Evolutionary conservation across 306 rosid species (phyloP).

Genomic region (Quercus mongolica): DNA sequence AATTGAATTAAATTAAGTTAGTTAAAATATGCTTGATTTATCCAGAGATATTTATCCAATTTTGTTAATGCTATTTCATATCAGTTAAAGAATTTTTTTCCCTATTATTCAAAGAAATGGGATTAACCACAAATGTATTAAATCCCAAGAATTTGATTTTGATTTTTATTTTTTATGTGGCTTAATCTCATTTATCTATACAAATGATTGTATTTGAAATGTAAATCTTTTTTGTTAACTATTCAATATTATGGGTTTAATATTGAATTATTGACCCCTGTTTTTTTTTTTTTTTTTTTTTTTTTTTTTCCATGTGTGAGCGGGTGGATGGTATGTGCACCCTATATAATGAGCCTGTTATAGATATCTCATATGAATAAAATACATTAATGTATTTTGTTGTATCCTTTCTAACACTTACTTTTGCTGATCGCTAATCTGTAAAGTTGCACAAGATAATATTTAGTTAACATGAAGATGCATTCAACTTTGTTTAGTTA

Average conservation of each 20-base stretch:
- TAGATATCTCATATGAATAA: background rate
- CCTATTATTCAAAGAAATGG: background rate
- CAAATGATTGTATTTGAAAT: background rate
- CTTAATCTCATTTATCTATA: background rate
- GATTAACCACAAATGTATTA: background rate
- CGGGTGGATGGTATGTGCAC: background rate
- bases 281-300: background rate
- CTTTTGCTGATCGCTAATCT: background rate
- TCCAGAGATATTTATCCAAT: background rate
- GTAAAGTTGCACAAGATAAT: too few species aligned
- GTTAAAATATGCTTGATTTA: background rate
- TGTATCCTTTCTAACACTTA: background rate
- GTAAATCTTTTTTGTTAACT: background rate
- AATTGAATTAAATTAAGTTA: background rate
- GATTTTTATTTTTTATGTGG: too few species aligned
- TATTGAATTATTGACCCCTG: too few species aligned
- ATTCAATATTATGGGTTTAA: background rate
- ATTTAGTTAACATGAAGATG: too few species aligned
- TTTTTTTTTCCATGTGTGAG: background rate
- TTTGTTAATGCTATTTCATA: background rate
- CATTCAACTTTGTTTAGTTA: background rate
- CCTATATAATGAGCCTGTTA: background rate
- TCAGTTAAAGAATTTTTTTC: background rate
- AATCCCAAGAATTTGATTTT: background rate
- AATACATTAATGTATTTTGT: background rate